Conservation (phyloP, 2,329 filamentous ascomycete genomes). For the Penicillium hesseltinei region DNA sequence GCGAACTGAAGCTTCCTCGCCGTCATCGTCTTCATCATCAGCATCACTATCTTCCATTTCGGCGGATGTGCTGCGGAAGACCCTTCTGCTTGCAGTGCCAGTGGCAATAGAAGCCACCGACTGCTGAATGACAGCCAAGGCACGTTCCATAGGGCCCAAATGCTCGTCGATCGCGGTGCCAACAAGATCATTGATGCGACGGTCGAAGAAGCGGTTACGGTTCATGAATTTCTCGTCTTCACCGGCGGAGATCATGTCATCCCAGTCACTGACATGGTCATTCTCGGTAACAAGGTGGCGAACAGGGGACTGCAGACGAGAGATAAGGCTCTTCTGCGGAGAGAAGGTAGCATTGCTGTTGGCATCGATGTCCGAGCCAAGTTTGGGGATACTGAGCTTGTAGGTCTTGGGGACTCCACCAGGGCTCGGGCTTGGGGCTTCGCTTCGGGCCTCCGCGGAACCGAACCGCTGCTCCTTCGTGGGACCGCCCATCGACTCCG, state of each 20-base stretch:
- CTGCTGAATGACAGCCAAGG: constrained; percentile 72
- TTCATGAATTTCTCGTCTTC: constrained; percentile 81
- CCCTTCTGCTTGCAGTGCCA: constrained; percentile 57
- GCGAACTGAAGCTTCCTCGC: constrained; percentile 56
- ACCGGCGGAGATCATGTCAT: constrained; percentile 75
- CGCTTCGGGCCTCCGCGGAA: constrained; percentile 58
- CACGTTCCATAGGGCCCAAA: constrained; percentile 76
- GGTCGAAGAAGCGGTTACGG: constrained; percentile 85
- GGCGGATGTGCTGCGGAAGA: constrained; percentile 66
- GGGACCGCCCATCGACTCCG: constrained; percentile 45
- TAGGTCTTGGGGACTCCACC: constrained; percentile 52
- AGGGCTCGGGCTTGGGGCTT: constrained; percentile 72
- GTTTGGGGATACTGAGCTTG: constrained; percentile 46
- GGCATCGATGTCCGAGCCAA: constrained; percentile 35
- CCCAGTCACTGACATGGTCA: constrained; percentile 83
- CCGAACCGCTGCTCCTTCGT: constrained; percentile 55
- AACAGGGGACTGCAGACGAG: constrained; percentile 55
- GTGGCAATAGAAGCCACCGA: constrained; percentile 60
- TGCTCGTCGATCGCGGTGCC: constrained; percentile 72
- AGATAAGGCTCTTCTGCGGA: constrained; percentile 62
- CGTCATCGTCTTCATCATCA: constrained; percentile 78
- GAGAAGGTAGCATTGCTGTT: constrained; percentile 50
- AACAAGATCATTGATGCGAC: constrained; percentile 82
- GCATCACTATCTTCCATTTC: constrained; percentile 79
- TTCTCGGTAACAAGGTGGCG: constrained; percentile 61